Base-by-base conservation (phyloP, 1,139 yeast species). In the Kodamaea suecica region DNA sequence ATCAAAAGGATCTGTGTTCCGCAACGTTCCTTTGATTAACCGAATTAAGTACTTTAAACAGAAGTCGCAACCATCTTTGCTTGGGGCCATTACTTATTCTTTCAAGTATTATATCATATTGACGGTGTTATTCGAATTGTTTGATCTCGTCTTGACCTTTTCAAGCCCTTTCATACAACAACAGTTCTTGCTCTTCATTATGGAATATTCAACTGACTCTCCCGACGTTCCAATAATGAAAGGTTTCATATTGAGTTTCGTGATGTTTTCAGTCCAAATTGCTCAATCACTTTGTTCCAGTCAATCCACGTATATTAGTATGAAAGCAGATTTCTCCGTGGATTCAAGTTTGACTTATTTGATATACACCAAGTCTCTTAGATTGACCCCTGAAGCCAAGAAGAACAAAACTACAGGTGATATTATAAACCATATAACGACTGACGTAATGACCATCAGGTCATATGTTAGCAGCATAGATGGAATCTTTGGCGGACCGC, bases 391-490 rank as follows among this genome's bases (percentile, higher is more conserved):
- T 2, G 64, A 62, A 35, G 55, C 65, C 12, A 56, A 65, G 35
- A 65, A 59, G 37, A 50, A 53, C n/a, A 65, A 64, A 35, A 50
- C 68, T 10, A 61, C 66, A 4, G 72, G 73, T 33, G 72, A 66
- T 37, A 59, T 67, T 31, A 59, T 67, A 23, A 65, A 59, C 37
- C 63, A 63, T 40, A 53, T 67, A 37, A 57, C 72, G 1, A 64
- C 61, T 36, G 73, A 67, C 47, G 57, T 64, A 10, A 40, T 41
- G n/a, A 49, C 53, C 1, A 45, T 66, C 10, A 43, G 54, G 10
- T 39, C 43, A 10, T 39, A 57, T 36, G 56, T 62, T 23, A 52
- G 48, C 25, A 45, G 50, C 24, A 46, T 64, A 12, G 49, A 55
- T 21, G 61, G 57, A 35, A 43, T 59, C 17, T 38, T 61, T 13